Evolutionary conservation across 2,329 filamentous ascomycete genomes (phyloP).

Genomic region (Periglandula ipomoeae): DNA sequence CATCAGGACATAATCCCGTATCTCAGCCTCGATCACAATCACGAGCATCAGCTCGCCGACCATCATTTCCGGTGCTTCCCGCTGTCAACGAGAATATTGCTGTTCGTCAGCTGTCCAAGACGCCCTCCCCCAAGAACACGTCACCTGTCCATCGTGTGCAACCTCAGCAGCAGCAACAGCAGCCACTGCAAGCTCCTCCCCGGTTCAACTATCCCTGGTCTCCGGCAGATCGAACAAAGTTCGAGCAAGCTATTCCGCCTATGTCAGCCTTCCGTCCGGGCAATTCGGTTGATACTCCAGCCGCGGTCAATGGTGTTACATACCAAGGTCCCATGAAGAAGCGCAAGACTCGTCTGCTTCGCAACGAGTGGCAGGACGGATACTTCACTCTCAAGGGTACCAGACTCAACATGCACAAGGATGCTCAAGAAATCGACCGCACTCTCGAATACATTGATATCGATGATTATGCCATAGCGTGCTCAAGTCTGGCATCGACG

Average conservation of each 20-base stretch:
- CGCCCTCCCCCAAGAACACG: slow-evolving; percentile 24
- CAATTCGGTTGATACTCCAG: slow-evolving; percentile 18
- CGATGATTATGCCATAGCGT: slow-evolving; percentile 81
- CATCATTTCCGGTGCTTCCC: slow-evolving; percentile 60
- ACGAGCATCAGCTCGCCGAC: slow-evolving; percentile 50
- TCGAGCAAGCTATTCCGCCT: slow-evolving; percentile 37
- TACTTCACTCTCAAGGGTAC: slow-evolving; percentile 80
- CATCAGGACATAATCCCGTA: slow-evolving; percentile 21
- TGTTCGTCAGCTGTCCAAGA: slow-evolving; percentile 26
- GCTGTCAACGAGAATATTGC: slow-evolving; percentile 57
- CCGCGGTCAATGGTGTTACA: slow-evolving; percentile 43
- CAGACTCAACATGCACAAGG: slow-evolving; percentile 66
- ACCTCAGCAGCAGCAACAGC: slow-evolving; percentile 19
- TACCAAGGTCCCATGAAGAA: slow-evolving; percentile 91
- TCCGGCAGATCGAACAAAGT: slow-evolving; percentile 33
- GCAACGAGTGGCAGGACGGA: slow-evolving; percentile 88
- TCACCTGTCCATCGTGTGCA: slow-evolving; percentile 25
- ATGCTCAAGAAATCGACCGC: slow-evolving; percentile 39
- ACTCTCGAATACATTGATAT: slow-evolving; percentile 76
- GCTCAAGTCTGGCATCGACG: slow-evolving; percentile 63
- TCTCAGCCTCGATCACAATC: slow-evolving; percentile 39
- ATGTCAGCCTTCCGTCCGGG: slow-evolving; percentile 16
- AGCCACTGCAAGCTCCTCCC: slow-evolving; percentile 41
- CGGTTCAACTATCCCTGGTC: slow-evolving; percentile 49
- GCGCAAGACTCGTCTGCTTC: slow-evolving; percentile 78